Evolutionary conservation across 164 flowering plant species (phyloP).

Genomic region (Paratinospora sagittata): DNA sequence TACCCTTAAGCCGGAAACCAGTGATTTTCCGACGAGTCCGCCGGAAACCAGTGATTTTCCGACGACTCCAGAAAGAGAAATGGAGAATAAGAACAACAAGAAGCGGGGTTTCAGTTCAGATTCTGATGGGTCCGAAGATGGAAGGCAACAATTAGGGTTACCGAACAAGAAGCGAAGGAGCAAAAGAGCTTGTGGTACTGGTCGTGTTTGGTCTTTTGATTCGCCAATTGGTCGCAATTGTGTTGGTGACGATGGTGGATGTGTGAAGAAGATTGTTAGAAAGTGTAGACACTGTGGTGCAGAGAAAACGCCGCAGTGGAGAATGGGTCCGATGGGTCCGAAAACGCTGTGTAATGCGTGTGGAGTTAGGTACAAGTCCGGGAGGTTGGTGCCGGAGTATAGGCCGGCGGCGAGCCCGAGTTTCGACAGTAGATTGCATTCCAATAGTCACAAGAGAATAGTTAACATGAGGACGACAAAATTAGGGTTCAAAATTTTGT

Average conservation of each 20-base stretch:
- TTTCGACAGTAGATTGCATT: not conserved
- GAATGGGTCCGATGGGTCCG: constrained; percentile 7
- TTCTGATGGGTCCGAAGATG: no score
- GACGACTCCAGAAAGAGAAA: not conserved
- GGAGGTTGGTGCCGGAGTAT: constrained; percentile 10
- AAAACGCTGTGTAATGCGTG: constrained; percentile 10
- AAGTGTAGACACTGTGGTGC: constrained; percentile 4
- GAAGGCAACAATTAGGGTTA: no score
- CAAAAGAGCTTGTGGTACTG: not conserved
- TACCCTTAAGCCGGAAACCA: no score
- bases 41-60: no score
- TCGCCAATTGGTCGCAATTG: not conserved
- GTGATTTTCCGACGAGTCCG: no score
- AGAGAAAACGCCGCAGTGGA: constrained; percentile 11
- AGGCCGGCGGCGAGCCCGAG: constrained; percentile 6
- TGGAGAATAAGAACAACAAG: not conserved
- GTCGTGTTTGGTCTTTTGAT: not conserved
- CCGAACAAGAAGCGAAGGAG: no score
- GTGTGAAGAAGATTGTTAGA: not conserved
- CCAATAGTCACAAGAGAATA: constrained; percentile 3
- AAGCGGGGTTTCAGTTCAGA: no score
- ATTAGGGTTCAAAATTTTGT: no score
- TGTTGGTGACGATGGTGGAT: constrained; percentile 2
- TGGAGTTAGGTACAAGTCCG: constrained; percentile 6
- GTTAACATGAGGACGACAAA: not conserved